Base-by-base conservation (phyloP, 805 yeast species). In the Cyberlindnera xylosilytica region DNA sequence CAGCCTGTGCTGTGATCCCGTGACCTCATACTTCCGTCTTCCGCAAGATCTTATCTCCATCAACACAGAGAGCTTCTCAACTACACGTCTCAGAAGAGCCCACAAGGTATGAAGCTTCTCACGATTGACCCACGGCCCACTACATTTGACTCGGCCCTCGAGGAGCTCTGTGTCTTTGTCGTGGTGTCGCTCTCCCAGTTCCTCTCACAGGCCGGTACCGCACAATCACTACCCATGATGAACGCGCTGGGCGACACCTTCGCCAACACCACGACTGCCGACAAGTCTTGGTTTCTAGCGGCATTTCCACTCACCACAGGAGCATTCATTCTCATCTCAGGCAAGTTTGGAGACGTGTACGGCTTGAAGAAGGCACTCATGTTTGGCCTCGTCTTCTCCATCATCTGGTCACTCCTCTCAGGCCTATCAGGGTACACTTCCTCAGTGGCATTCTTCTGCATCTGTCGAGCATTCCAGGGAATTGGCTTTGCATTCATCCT, bases 271-370 rank as follows among this genome's bases (percentile, higher is more conserved):
- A 48, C 58, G 1, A 38, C 42, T 8, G 46, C 50, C 5, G 65
- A 67, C 36, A 68, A 72, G 42, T 68, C 49, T 4, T 82, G 95
- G 93, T 77, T 79, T 56, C 72, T 79, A 69, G 88, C 89, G 2
- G 74, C 87, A 0, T 83, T 77, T 56, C 79, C 88, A 0, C 62
- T 85, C 42, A 77, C 87, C 0, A 76, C 83, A 4, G 91, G 91
- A 10, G 81, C 91, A 0, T 78, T 84, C 47, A 83, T 85, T 39
- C 60, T 85, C 28, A 66, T 80, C 5, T 73, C 83, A 28, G 93
- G 93, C 8, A 70, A 81, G 38, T 55, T 83, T 35, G 93, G 95
- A 26, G 95, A 85, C 53, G 64, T 83, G 12, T 78, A 76, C 51
- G 93, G 93, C 0, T 66, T 81, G 41, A 79, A 78, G 45, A 63